Base-by-base conservation (phyloP, 176 grass and related monocot species). In the Avena eriantha region DNA sequence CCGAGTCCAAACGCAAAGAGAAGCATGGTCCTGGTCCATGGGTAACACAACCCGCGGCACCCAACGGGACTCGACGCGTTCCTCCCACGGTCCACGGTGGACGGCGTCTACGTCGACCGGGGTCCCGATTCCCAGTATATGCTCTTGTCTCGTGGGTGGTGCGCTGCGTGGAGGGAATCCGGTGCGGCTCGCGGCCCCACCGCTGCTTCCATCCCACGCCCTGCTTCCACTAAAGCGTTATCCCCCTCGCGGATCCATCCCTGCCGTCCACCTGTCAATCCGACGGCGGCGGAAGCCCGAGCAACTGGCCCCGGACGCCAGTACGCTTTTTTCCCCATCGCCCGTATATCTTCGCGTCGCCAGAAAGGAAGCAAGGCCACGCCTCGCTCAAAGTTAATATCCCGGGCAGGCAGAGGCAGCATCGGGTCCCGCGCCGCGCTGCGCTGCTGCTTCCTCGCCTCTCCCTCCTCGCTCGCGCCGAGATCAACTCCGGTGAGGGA, bases 111-210 rank as follows among this genome's bases (percentile, higher is more conserved):
- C 84, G 4, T 15, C 31, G 10, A 26, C 5, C 54, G 22, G 4
- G 11, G 33, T 53, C 73, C 48, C 80, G 76, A 87, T 69, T 84
- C 75, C 85, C 68, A 43, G 85, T 49, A 87, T 87, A 91, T 91
- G 69, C 75, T 58, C 69, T 49, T 56, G 5, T 33, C 64, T 46
- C 71, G 46, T 64, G 48, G 70, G 10, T 43, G 45, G 45, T 49
- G 71, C 69, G 69, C 54, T 21, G 0, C 5, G n/a, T 21, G 47
- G 29, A 2, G 22, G 73, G 80, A 80, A 90, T 31, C 57, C 66
- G 45, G 79, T 69, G 46, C 63, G 26, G 39, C 14, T 16, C 63
- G 14, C 19, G 21, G 14, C 73, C 9, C 64, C 73, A 39, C 24
- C 78, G 36, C 78, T 11, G 11, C 74, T 16, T 55, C 69, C 57